Conservation (phyloP, 192 early-diverging fungal genomes). For the Phlyctochytrium planicorne region DNA sequence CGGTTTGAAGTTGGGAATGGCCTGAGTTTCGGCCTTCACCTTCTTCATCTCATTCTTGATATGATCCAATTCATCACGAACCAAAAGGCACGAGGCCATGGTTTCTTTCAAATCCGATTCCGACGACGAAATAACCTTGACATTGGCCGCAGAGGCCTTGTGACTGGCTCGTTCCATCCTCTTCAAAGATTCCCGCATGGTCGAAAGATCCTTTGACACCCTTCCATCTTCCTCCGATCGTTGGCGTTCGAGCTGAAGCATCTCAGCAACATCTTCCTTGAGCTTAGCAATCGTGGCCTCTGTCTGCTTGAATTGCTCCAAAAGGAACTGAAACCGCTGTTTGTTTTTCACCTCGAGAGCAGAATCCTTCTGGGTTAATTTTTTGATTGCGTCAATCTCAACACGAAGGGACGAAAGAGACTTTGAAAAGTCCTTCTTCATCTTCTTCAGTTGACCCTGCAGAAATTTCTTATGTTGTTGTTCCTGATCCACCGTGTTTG, state of each 20-base stretch:
- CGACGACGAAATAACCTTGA: neutral
- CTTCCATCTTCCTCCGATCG: neutral
- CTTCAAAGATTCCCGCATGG: neutral
- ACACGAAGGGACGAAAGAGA: neutral
- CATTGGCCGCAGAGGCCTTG: neutral
- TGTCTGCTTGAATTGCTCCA: neutral
- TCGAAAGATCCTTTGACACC: neutral
- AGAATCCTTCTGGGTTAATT: neutral
- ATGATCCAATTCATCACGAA: neutral
- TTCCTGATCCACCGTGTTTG: neutral
- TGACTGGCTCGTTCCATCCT: neutral
- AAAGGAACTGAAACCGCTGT: neutral
- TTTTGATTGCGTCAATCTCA: conserved; percentile 1
- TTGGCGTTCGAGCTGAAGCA: neutral
- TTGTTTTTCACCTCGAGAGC: neutral
- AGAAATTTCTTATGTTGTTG: neutral
- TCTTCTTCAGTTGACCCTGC: neutral
- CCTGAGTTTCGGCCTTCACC: neutral
- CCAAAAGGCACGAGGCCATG: too few species aligned
- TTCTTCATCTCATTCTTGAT: neutral
- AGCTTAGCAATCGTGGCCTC: neutral
- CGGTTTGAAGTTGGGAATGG: neutral
- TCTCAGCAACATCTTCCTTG: neutral
- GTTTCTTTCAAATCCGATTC: neutral
- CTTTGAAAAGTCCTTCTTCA: neutral